phyloP scores from a whole-genome alignment of 805 yeast species.

The Priceomyces castillae region DNA sequence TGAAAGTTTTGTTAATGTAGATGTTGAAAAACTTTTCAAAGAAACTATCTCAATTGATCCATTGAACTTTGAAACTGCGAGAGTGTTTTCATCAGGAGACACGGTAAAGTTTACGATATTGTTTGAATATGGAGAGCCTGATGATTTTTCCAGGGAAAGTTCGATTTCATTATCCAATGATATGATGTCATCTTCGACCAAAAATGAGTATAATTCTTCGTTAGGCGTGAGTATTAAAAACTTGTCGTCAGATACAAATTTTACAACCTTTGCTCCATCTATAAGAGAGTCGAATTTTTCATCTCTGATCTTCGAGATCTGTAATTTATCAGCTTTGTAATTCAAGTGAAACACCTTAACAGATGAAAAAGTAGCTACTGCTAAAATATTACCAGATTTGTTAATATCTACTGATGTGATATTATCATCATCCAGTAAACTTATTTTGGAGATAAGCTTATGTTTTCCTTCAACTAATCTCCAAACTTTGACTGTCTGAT shows the following conservation, averaged over 20 bases:
- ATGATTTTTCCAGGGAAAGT: constrained; percentile 13
- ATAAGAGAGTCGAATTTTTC: constrained; percentile 35
- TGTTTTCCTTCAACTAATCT: constrained; percentile 45
- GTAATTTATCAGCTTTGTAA: constrained; percentile 36
- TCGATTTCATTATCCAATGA: constrained; percentile 46
- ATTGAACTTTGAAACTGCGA: constrained; percentile 60
- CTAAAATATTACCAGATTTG: constrained; percentile 60
- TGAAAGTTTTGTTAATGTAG: constrained; percentile 56
- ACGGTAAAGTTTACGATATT: constrained; percentile 53
- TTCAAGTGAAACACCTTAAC: constrained; percentile 66
- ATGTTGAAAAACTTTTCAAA: constrained; percentile 24
- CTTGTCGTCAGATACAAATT: constrained; percentile 45
- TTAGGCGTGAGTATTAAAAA: constrained; percentile 55
- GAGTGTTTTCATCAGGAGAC: constrained; percentile 40
- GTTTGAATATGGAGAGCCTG: constrained; percentile 20
- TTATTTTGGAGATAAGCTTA: constrained; percentile 62
- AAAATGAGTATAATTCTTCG: constrained; percentile 54
- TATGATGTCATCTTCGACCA: constrained; percentile 32
- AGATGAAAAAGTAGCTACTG: constrained; percentile 66
- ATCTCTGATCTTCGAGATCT: constrained; percentile 55
- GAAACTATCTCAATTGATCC: constrained; percentile 60
- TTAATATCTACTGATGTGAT: constrained; percentile 68
- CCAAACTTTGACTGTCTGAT: constrained; percentile 83
- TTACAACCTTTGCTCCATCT: constrained; percentile 56
- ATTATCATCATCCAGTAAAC: constrained; percentile 74